phyloP scores from a whole-genome alignment of 345 rosid genomes.

The Clausena lansium region DNA sequence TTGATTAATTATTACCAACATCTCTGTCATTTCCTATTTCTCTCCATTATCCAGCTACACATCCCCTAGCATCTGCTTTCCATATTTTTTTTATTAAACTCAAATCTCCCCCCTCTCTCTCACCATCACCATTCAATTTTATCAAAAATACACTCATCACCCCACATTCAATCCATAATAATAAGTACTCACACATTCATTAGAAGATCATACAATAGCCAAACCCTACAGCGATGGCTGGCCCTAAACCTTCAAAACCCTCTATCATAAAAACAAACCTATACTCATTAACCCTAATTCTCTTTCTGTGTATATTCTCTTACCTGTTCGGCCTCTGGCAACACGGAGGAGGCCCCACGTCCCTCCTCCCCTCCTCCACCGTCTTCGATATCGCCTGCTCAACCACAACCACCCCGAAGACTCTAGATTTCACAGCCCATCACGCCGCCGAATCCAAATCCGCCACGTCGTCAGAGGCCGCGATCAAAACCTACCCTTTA shows the following conservation, averaged over 20 bases:
- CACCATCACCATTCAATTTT: background rate
- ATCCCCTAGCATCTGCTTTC: background rate
- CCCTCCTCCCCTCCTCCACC: background rate
- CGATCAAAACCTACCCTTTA: slow-evolving; percentile 20
- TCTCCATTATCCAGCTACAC: background rate
- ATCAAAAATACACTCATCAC: too few species aligned
- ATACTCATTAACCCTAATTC: slow-evolving; percentile 20
- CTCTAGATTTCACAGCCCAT: slow-evolving; percentile 36
- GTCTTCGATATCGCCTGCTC: background rate
- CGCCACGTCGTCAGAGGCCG: background rate
- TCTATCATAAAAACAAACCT: slow-evolving; percentile 14
- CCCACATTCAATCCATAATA: slow-evolving; percentile 4
- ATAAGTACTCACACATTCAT: background rate
- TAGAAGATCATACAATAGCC: background rate
- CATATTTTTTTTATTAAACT: too few species aligned
- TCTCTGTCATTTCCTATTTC: background rate
- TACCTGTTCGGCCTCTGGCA: slow-evolving; percentile 44
- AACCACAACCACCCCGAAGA: background rate
- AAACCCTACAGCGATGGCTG: slow-evolving; percentile 24
- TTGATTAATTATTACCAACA: background rate
- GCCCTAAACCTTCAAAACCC: slow-evolving; percentile 25
- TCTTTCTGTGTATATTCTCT: slow-evolving; percentile 39
- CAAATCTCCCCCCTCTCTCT: background rate
- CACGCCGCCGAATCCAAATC: slow-evolving; percentile 19
- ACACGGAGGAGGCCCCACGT: slow-evolving; percentile 7